Conservation (phyloP, 164 flowering plant genomes). For the Vitis rupestris region DNA sequence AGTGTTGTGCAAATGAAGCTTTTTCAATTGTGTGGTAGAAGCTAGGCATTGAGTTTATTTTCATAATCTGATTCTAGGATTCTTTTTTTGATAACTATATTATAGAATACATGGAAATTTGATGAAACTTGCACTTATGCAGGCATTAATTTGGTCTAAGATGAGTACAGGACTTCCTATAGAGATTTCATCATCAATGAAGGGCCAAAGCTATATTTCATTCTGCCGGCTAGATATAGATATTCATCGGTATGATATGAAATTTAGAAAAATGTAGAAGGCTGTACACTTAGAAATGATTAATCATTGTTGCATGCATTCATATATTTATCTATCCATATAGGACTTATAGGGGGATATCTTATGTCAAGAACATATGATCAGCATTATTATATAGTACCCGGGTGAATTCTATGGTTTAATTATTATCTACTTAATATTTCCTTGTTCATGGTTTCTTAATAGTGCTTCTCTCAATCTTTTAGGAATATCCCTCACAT, state of each 20-base stretch:
- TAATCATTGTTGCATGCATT: too few relatives aligned
- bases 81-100: neutral
- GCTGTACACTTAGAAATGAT: neutral
- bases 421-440: neutral
- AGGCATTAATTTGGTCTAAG: slow-evolving; percentile 99
- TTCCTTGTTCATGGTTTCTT: neutral
- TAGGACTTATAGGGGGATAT: too few relatives aligned
- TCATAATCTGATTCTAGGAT: neutral
- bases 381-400: neutral
- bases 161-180: slow-evolving; percentile 99
- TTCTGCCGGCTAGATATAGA: slow-evolving; percentile 96
- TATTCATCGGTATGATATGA: slow-evolving; percentile 68
- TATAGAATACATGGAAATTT: neutral
- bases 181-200: slow-evolving; percentile 90
- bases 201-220: slow-evolving; percentile 59
- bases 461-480: slow-evolving; percentile 3
- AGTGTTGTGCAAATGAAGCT: neutral
- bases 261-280: neutral
- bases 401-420: neutral
- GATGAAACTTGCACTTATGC: slow-evolving; percentile 22
- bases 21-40: neutral
- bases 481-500: slow-evolving; percentile 88
- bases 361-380: neutral
- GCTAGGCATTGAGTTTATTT: neutral
- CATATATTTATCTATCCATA: too few relatives aligned